Evolutionary conservation across 2,329 filamentous ascomycete genomes (phyloP), one percentile per base, ranked within the genome.

Genomic region (Stemphylium lycopersici): DNA sequence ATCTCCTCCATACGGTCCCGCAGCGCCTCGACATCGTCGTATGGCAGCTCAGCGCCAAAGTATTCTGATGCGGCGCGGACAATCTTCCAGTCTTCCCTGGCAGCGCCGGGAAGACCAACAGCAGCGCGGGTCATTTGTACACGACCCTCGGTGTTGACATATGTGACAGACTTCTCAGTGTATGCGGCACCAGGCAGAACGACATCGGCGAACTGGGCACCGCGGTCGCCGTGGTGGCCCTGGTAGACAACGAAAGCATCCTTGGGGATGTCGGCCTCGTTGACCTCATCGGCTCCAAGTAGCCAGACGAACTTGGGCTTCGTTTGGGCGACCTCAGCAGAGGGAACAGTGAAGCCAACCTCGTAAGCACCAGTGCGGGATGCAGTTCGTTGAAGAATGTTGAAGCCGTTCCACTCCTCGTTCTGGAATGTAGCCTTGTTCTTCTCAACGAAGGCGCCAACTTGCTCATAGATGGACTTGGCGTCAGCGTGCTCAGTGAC

Each of bases 1-100:
- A 99, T 93, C 80, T 98, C 91, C 59, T 88, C 87, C 91, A 98
- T 96, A 68, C 95, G 90, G 77, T 97, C 92, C 52, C 95, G 87
- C 47, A 99, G 84, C 69, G 87, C 84, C 63, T 95, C 90, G 45
- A 99, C 85, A 72, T 98, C 92, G 68, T 99, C 93, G 72, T 98
- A 99, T 18, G 92, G 90, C 48, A 99, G 85, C 62, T 93, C 89
- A 24, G 83, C 87, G 56, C 90, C 91, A 13, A 99, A 83, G 80
- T 96, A 97, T 79, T 98, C 95, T 71, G 90, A 95, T 52, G 85
- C 87, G 15, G 95, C 95, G 62, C 95, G 91, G 67, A 99, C 87
- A 71, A 99, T 98, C 86, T 98, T 99, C 95, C 95, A 99, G 80
- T 99, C 95, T 61, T 95, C 93, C 72, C 95, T 87, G 52, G 93